Conservation (phyloP, 73 alveolate species). For the Vitrella brassicaformis region DNA sequence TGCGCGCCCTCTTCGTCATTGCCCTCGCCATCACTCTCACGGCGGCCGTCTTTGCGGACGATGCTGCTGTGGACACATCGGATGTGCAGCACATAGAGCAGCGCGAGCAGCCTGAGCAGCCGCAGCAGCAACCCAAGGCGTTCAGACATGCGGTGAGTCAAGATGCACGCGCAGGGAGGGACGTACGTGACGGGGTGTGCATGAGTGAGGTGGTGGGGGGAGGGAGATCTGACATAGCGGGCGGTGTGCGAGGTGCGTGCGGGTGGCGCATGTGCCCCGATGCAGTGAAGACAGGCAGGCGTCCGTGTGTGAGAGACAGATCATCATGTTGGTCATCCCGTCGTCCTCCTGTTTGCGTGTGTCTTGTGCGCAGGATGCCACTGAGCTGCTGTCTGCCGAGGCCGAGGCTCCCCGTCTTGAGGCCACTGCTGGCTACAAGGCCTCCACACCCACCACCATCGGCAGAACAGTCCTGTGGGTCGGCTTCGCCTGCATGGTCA, state of each 20-base stretch:
- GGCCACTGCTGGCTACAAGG: too few species aligned
- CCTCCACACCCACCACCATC: too few species aligned
- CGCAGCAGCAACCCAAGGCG: background rate
- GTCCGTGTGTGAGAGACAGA: too few species aligned
- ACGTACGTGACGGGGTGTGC: background rate
- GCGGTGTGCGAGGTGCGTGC: background rate
- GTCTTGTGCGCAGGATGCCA: too few species aligned
- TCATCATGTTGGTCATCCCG: too few species aligned
- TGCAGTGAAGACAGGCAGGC: background rate
- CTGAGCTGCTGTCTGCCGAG: too few species aligned
- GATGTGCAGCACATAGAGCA: background rate
- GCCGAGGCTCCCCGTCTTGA: too few species aligned
- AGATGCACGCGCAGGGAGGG: too few species aligned
- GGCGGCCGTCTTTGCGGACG: background rate
- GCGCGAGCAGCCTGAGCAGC: background rate
- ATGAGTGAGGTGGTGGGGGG: background rate
- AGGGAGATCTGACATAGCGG: background rate
- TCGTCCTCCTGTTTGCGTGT: too few species aligned
- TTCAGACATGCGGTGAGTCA: too few species aligned
- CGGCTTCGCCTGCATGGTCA: too few species aligned
- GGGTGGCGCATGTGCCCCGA: background rate
- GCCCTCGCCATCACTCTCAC: background rate
- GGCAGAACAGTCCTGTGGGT: too few species aligned
- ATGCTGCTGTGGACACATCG: background rate
- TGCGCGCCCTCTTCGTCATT: background rate